These are phyloP conservation scores for Pulveroboletus sp. DNA, from an alignment of 768 basidiomycete species.

Conservation along the genomic window DNA sequence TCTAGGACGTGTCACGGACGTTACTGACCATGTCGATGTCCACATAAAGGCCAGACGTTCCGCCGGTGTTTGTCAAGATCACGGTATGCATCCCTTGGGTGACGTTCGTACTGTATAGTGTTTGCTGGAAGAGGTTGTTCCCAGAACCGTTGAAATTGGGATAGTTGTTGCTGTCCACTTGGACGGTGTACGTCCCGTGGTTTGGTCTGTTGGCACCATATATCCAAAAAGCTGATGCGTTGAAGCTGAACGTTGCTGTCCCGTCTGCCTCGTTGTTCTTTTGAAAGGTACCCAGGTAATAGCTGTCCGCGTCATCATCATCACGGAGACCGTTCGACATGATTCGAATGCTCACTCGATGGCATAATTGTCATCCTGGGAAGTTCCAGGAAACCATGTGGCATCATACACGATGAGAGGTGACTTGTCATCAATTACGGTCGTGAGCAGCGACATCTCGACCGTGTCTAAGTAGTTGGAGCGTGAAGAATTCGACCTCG, in stretches of 20 bases:
- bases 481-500: background rate
- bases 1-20: background rate
- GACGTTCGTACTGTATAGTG: constrained; percentile 36
- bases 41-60: constrained; percentile 31
- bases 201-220: constrained; percentile 48
- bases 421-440: constrained; percentile 29
- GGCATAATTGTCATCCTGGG: constrained; percentile 13
- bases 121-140: constrained; percentile 35
- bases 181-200: constrained; percentile 44
- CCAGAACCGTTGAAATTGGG: constrained; percentile 30
- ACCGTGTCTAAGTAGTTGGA: background rate
- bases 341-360: constrained; percentile 12
- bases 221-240: constrained; percentile 45
- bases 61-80: constrained; percentile 27
- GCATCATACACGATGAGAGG: constrained; percentile 28
- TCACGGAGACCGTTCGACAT: background rate
- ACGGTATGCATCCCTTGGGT: constrained; percentile 37
- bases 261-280: constrained; percentile 32
- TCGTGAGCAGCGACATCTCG: constrained; percentile 23
- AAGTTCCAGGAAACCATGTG: constrained; percentile 22
- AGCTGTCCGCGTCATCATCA: constrained; percentile 21
- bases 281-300: constrained; percentile 39
- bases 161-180: constrained; percentile 35
- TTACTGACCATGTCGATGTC: constrained; percentile 44
- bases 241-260: constrained; percentile 42